These are phyloP conservation scores for Hemisphaericaspora lyxosophila DNA, from an alignment of 1,139 yeast genomes.

Conservation along the genomic window DNA sequence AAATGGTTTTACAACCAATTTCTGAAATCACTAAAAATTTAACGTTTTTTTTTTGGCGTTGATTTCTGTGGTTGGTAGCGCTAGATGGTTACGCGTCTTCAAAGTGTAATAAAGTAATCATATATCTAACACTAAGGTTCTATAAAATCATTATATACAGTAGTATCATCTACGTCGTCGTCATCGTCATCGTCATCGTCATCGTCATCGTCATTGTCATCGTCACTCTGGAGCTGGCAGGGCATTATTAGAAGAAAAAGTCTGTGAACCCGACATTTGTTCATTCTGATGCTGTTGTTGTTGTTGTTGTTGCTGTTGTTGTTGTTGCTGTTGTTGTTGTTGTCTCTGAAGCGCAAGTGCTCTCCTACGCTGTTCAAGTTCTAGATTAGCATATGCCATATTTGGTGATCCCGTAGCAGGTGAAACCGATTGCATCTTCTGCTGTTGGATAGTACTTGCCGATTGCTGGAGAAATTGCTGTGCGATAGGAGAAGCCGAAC, in stretches of 20 bases:
- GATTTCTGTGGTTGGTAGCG: too few relatives aligned
- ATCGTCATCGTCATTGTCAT: too few relatives aligned
- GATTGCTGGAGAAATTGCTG: conserved; percentile 33
- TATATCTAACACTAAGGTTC: too few relatives aligned
- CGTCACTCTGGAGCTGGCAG: conserved; percentile 5
- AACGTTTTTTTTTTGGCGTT: too few relatives aligned
- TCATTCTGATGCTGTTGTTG: conserved; percentile 7
- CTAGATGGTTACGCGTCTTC: too few relatives aligned
- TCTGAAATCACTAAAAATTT: too few relatives aligned
- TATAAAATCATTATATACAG: neutral
- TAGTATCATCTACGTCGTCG: too few relatives aligned
- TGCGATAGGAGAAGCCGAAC: conserved; percentile 16
- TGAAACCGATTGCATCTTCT: conserved; percentile 17
- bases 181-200: too few relatives aligned
- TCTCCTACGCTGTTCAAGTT: conserved; percentile 9
- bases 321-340: conserved; percentile 5
- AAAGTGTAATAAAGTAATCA: too few relatives aligned
- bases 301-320: conserved; percentile 5
- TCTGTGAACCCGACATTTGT: conserved; percentile 4
- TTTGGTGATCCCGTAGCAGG: conserved; percentile 18
- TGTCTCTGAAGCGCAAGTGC: conserved; percentile 8
- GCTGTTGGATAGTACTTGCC: conserved; percentile 24
- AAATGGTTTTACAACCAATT: too few relatives aligned
- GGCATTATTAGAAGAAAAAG: conserved; percentile 3
- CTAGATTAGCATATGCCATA: conserved; percentile 25